phyloP scores from a whole-genome alignment of 768 basidiomycete genomes.

The Suillus subaureus region DNA sequence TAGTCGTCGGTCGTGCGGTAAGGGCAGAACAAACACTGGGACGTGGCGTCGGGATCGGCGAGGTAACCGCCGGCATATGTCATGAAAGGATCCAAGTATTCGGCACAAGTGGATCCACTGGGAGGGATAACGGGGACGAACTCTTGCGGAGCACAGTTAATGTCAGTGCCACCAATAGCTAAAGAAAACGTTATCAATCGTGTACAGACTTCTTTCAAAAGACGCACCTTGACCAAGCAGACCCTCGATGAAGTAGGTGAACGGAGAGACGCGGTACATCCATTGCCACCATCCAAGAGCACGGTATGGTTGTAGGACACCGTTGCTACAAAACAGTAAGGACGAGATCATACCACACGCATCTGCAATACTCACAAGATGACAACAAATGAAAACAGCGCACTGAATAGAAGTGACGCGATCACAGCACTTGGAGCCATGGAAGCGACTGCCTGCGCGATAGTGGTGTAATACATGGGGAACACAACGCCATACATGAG shows the following conservation, averaged over 20 bases:
- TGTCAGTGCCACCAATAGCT: conserved; percentile 53
- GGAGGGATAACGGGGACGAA: conserved; percentile 56
- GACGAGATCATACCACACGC: background rate
- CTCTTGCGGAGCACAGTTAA: conserved; percentile 65
- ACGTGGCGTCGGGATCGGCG: conserved; percentile 38
- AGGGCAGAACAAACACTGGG: conserved; percentile 56
- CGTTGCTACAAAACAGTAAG: conserved; percentile 38
- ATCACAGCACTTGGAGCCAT: conserved; percentile 64
- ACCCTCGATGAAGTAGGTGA: background rate
- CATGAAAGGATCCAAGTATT: conserved; percentile 49
- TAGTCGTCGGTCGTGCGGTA: conserved; percentile 59
- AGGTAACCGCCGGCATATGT: conserved; percentile 48
- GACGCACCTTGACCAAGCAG: conserved; percentile 44
- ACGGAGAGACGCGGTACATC: conserved; percentile 48
- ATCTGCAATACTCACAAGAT: conserved; percentile 46
- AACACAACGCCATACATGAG: conserved; percentile 56
- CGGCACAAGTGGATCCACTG: conserved; percentile 45
- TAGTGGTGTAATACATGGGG: conserved; percentile 62
- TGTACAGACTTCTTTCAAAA: too few species aligned
- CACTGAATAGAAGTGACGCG: conserved; percentile 57
- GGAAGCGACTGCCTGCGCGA: conserved; percentile 62
- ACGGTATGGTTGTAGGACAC: conserved; percentile 65
- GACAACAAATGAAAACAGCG: conserved; percentile 63
- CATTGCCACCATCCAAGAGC: conserved; percentile 71
- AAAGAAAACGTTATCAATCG: background rate